phyloP scores from a whole-genome alignment of 805 yeast species.

The Pichia scutulata region DNA sequence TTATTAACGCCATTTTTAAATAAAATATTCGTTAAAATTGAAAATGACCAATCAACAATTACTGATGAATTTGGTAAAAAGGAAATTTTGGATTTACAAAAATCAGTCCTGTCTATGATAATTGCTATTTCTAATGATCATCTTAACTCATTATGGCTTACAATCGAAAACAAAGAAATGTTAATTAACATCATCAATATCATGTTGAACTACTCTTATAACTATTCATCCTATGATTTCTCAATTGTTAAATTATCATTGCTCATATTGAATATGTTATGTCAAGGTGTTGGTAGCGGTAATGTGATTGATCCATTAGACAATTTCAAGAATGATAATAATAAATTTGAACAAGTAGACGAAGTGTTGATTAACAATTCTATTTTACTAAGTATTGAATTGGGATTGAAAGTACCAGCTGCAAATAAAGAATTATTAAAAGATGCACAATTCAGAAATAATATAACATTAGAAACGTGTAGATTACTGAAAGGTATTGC shows the following conservation, averaged over 20 bases:
- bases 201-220: conserved; percentile 58
- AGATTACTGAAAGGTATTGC: conserved; percentile 57
- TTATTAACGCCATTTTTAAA: conserved; percentile 66
- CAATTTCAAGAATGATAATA: conserved; percentile 37
- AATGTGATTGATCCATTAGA: conserved; percentile 56
- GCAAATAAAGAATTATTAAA: conserved; percentile 36
- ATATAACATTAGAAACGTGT: conserved; percentile 64
- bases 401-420: conserved; percentile 64
- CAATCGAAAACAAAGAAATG: conserved; percentile 48
- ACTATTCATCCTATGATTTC: conserved; percentile 46
- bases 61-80: conserved; percentile 34
- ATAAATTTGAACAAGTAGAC: conserved; percentile 56
- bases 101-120: conserved; percentile 61
- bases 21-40: conserved; percentile 43
- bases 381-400: conserved; percentile 62
- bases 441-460: conserved; percentile 73
- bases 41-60: conserved; percentile 16
- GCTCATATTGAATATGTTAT: conserved; percentile 56
- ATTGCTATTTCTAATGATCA: conserved; percentile 69
- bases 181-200: conserved; percentile 56
- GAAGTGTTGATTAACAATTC: conserved; percentile 61
- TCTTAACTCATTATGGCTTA: conserved; percentile 66
- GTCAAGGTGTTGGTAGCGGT: conserved; percentile 61
- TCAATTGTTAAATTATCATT: conserved; percentile 62
- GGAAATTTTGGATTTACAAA: conserved; percentile 59